A percentile compares a stretch with the other conserved stretches of the same genome.
phyloP scores from a whole-genome alignment of 2,329 filamentous ascomycete species.

The Biscogniauxia mediterranea region DNA sequence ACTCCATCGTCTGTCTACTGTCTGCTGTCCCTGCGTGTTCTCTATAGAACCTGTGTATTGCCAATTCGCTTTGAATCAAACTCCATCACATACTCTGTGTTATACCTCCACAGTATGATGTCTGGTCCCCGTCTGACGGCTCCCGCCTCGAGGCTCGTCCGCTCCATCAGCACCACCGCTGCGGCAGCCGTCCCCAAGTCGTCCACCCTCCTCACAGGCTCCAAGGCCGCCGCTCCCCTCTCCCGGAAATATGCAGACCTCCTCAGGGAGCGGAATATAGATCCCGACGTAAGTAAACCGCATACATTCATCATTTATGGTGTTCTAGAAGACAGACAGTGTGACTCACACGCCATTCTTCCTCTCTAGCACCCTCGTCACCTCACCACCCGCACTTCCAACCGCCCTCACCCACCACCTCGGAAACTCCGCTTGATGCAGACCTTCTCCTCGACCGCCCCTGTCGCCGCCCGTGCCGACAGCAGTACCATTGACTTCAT shows the following conservation, averaged over 20 bases:
- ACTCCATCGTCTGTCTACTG: not conserved
- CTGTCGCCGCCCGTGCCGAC: slow-evolving; percentile 34
- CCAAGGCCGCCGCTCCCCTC: slow-evolving; percentile 28
- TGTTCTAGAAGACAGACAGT: not conserved
- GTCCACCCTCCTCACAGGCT: slow-evolving; percentile 28
- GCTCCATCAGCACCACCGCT: slow-evolving; percentile 32
- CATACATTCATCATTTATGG: not conserved
- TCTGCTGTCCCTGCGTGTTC: not conserved
- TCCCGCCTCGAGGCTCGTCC: slow-evolving; percentile 31
- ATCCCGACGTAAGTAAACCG: slow-evolving; percentile 30
- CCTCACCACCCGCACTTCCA: slow-evolving; percentile 35
- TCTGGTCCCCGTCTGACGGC: slow-evolving; percentile 32
- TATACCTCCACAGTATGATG: slow-evolving; percentile 19
- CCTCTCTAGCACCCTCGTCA: slow-evolving; percentile 28
- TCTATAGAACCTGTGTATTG: too few relatives aligned
- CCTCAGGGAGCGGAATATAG: slow-evolving; percentile 34
- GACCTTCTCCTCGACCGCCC: slow-evolving; percentile 53
- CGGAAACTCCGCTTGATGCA: slow-evolving; percentile 60
- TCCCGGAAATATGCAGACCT: slow-evolving; percentile 37
- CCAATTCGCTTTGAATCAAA: not conserved
- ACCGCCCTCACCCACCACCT: slow-evolving; percentile 35
- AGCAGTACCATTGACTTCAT: slow-evolving; percentile 49
- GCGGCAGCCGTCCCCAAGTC: slow-evolving; percentile 23
- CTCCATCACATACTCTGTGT: not conserved
- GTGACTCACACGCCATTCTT: slow-evolving; percentile 25